Evolutionary conservation across 2,329 filamentous ascomycete genomes (phyloP), one percentile per base, ranked within the genome.

Genomic region (Sordariomycetes sp.): DNA sequence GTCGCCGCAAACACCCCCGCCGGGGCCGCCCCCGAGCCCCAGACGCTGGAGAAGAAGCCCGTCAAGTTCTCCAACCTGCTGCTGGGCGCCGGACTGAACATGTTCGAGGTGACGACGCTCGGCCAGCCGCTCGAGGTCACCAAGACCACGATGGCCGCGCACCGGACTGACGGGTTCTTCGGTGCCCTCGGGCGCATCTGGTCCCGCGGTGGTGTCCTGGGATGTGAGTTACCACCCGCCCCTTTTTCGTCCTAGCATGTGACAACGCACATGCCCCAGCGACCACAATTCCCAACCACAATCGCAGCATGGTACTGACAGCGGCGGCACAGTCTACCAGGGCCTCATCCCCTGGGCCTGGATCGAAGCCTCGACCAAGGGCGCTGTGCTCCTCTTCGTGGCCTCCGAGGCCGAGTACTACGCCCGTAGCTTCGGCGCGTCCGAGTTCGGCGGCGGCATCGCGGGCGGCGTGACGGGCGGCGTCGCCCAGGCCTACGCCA

Each of bases 301-400:
- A 32, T 4, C 4, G 28, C 28, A 32, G 8, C 28, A 32, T 32
- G 28, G 8, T 32, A 32, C 28, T 32, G 28, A 32, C 8, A 32
- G 2, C 18, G n/a, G 22, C 11, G 22, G 5, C 11, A 64, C 71
- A 97, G 93, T 97, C 81, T 99, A 97, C 82, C 94, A 99, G 81
- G 94, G 94, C 75, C 89, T 99, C 68, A 97, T 99, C 73, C 94
- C 94, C 64, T 97, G 93, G 93, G 94, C 94, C 75, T 99, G 94
- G 94, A 97, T 99, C 78, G 94, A 99, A 83, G 94, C 94, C 72
- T 97, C 93, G 70, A 97, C 94, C 77, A 99, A 99, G 80, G 94
- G 94, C 72, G 94, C 94, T 68, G 94, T 99, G 67, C 89, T 99
- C 70, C 89, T 99, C 74, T 99, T 99, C 78, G 93, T 99, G 73